phyloP scores from a whole-genome alignment of 345 rosid species.

The Dimocarpus longan region DNA sequence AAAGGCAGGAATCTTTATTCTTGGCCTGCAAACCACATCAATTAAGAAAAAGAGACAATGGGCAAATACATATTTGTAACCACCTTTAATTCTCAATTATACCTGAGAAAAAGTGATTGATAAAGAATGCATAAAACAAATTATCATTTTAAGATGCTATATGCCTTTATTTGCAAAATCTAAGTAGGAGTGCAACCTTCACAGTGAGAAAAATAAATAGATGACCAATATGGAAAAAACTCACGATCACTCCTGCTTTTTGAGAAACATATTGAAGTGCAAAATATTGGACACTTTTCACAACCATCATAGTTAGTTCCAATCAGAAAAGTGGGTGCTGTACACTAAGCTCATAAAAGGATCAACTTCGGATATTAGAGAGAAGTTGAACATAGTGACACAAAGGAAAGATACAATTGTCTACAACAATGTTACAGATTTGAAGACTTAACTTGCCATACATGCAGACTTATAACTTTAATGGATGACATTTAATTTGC shows the following conservation, averaged over 20 bases:
- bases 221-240: not conserved
- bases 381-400: not conserved
- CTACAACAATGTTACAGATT: not conserved
- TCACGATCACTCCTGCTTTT: not conserved
- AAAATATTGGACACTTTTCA: not conserved
- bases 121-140: not conserved
- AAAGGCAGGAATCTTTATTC: constrained; percentile 75
- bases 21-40: constrained; percentile 69
- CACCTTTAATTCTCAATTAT: constrained; percentile 8
- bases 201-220: not conserved
- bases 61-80: constrained; percentile 8
- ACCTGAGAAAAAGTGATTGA: not conserved
- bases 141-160: not conserved
- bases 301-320: not conserved
- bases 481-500: not conserved
- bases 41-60: constrained; percentile 27
- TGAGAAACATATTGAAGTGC: not conserved
- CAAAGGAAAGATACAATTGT: not conserved
- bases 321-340: not conserved
- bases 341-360: not conserved
- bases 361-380: not conserved
- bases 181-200: not conserved
- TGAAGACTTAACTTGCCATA: not conserved
- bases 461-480: not conserved
- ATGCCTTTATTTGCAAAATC: not conserved